These are phyloP conservation scores for Ormosia emarginata DNA, from an alignment of 306 rosid species.

Conservation along the genomic window DNA sequence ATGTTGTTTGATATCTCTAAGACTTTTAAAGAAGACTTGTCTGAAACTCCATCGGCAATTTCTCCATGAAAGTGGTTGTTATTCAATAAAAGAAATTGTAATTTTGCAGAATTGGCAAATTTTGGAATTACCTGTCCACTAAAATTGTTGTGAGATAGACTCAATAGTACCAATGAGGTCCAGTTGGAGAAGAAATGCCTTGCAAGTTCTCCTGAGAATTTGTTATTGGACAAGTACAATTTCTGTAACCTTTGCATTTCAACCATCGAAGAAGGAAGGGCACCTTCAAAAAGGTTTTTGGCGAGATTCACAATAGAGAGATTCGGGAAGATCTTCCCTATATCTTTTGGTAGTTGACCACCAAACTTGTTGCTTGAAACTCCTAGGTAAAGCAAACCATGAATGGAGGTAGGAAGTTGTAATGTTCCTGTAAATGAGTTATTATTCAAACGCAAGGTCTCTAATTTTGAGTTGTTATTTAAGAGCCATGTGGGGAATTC, in stretches of 20 bases:
- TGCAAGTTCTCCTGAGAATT: background rate
- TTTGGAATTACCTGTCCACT: background rate
- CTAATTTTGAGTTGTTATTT: background rate
- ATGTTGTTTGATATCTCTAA: background rate
- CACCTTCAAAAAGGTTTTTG: background rate
- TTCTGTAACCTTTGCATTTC: background rate
- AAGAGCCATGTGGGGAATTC: slow-evolving; percentile 7
- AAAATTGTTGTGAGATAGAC: background rate
- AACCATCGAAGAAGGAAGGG: background rate
- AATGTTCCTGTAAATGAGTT: background rate
- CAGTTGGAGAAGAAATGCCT: background rate
- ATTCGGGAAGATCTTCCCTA: background rate
- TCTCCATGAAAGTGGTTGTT: background rate
- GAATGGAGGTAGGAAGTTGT: background rate
- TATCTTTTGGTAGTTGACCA: background rate
- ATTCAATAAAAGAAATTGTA: background rate
- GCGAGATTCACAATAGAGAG: background rate
- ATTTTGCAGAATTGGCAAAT: background rate
- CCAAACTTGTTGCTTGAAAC: background rate
- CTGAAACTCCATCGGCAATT: background rate
- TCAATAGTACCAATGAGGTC: background rate
- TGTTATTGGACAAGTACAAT: background rate
- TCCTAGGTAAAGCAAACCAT: background rate
- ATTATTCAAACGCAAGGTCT: background rate
- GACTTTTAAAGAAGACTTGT: background rate